Evolutionary conservation across 1,284 basidiomycete species (phyloP).

Genomic region (Boletus semigastroideus): DNA sequence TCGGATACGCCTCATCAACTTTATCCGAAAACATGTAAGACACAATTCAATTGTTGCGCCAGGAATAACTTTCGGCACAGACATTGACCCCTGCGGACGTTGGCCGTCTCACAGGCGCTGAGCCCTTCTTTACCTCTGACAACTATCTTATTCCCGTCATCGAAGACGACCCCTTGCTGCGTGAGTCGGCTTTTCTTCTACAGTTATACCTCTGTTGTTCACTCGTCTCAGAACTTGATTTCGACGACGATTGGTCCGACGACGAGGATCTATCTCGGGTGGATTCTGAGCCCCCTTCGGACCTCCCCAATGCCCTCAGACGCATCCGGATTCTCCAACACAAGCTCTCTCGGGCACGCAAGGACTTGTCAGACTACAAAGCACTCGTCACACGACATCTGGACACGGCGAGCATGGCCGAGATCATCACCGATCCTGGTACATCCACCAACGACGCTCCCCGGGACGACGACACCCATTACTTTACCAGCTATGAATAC

Average conservation of each 20-base stretch:
- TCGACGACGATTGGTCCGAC: conserved; percentile 78
- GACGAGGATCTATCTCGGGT: conserved; percentile 49
- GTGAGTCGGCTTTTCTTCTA: conserved; percentile 45
- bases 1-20: conserved; percentile 81
- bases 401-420: conserved; percentile 44
- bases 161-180: conserved; percentile 85
- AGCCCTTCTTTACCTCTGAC: conserved; percentile 70
- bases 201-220: background rate
- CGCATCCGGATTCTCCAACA: conserved; percentile 53
- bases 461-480: conserved; percentile 89
- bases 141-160: conserved; percentile 77
- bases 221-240: conserved; percentile 50
- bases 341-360: conserved; percentile 51
- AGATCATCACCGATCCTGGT: conserved; percentile 41
- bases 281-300: conserved; percentile 28
- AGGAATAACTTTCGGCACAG: conserved; percentile 43
- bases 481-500: conserved; percentile 92
- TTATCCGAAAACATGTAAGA: conserved; percentile 70
- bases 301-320: conserved; percentile 38
- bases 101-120: conserved; percentile 50
- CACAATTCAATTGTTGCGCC: no score
- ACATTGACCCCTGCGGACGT: conserved; percentile 50
- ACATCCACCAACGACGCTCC: conserved; percentile 28
- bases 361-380: conserved; percentile 61
- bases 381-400: conserved; percentile 51